phyloP scores from a whole-genome alignment of 768 basidiomycete genomes.

The Kwoniella mangroviensis region DNA sequence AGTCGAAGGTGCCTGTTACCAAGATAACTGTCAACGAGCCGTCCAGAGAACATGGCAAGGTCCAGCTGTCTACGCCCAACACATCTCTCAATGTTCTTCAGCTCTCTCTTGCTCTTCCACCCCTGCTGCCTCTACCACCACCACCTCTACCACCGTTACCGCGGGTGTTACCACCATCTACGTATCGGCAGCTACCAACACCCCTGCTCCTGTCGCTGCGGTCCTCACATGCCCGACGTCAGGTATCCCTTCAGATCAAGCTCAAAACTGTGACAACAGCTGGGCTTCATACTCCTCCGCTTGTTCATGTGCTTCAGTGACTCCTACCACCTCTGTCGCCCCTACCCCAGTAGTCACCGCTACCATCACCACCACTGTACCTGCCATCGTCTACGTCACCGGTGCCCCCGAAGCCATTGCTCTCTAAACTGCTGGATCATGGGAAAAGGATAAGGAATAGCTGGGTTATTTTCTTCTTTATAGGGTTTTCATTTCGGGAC shows the following conservation, averaged over 20 bases:
- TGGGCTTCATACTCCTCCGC: conserved; percentile 10
- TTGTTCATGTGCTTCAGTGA: conserved; percentile 14
- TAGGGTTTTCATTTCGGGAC: not conserved
- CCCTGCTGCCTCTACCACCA: conserved; percentile 15
- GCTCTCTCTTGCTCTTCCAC: conserved; percentile 14
- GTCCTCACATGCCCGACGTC: conserved; percentile 10
- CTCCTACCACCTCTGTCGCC: conserved; percentile 10
- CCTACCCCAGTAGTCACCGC: conserved; percentile 15
- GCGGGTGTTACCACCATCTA: conserved; percentile 18
- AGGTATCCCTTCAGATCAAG: conserved; percentile 5
- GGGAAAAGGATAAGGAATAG: not conserved
- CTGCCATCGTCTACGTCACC: conserved; percentile 11
- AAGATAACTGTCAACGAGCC: conserved; percentile 23
- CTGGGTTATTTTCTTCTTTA: not conserved
- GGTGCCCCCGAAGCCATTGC: not conserved
- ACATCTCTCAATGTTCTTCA: conserved; percentile 18
- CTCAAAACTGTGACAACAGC: conserved; percentile 11
- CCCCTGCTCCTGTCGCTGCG: conserved; percentile 11
- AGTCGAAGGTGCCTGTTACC: conserved; percentile 12
- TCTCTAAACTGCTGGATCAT: not conserved
- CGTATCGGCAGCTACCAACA: conserved; percentile 3
- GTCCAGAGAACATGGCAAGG: conserved; percentile 21
- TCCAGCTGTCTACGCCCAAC: conserved; percentile 15
- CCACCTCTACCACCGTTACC: conserved; percentile 7
- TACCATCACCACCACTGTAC: conserved; percentile 23